A percentile compares a stretch with the other conserved stretches of the same genome.
These are phyloP conservation scores for Coemansia umbellata DNA, from an alignment of 192 early-diverging fungal genomes.

Conservation along the genomic window DNA sequence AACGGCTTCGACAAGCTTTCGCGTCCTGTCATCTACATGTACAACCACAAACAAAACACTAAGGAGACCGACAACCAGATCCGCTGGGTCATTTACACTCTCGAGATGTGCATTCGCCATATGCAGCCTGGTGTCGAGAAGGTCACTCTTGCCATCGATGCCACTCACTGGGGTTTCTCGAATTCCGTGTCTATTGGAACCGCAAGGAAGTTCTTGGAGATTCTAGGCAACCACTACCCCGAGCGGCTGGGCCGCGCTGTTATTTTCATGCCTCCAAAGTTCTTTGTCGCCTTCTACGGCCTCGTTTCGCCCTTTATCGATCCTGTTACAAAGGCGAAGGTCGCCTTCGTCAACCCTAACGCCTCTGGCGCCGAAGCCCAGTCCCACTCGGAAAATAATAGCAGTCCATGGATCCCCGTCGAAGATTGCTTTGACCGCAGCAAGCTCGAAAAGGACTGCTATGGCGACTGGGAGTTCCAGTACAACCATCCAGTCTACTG, in stretches of 20 bases:
- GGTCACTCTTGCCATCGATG: constrained; percentile 79
- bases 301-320: constrained; percentile 87
- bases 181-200: constrained; percentile 68
- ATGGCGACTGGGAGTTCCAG: constrained; percentile 67
- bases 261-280: constrained; percentile 79
- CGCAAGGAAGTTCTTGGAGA: constrained; percentile 74
- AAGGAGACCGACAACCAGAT: constrained; percentile 70
- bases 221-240: constrained; percentile 85
- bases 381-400: constrained; percentile 6
- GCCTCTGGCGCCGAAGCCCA: constrained; percentile 20
- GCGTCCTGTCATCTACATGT: constrained; percentile 74
- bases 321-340: constrained; percentile 82
- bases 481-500: constrained; percentile 71
- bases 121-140: constrained; percentile 71
- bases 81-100: constrained; percentile 74
- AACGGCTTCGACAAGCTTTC: constrained; percentile 78
- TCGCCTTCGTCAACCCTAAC: constrained; percentile 75
- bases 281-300: constrained; percentile 80
- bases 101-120: constrained; percentile 71
- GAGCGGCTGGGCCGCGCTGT: constrained; percentile 72
- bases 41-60: constrained; percentile 76
- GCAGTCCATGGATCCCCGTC: constrained; percentile 38
- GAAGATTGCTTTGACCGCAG: constrained; percentile 41
- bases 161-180: constrained; percentile 62
- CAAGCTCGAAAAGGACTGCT: constrained; percentile 63